Percentiles rank a stretch among this genome's conserved stretches.
phyloP scores from a whole-genome alignment of 495 filamentous ascomycete species.

The Aspergillus ostianus region DNA sequence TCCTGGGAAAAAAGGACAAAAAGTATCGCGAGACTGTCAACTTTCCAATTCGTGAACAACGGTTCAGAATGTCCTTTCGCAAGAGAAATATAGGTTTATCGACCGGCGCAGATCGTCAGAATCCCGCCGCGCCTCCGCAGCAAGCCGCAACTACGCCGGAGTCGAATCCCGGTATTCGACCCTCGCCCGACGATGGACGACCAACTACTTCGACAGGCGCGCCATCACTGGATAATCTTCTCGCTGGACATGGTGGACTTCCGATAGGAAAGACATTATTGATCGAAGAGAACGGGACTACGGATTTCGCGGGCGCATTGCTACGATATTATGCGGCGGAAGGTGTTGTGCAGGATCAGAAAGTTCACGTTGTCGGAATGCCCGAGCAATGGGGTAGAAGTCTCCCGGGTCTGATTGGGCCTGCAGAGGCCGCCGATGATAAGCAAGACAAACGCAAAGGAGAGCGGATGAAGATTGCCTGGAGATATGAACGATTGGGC shows the following conservation, averaged over 20 bases:
- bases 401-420: constrained; percentile 69
- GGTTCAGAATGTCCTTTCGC: constrained; percentile 73
- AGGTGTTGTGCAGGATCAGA: constrained; percentile 87
- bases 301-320: constrained; percentile 84
- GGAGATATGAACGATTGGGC: constrained; percentile 88
- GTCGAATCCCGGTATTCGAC: constrained; percentile 67
- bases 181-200: constrained; percentile 86
- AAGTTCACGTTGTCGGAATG: constrained; percentile 79
- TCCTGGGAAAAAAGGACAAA: constrained; percentile 14
- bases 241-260: constrained; percentile 87
- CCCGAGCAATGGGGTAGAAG: constrained; percentile 77
- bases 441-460: constrained; percentile 40
- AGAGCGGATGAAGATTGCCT: constrained; percentile 97
- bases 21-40: constrained; percentile 1
- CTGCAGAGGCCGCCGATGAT: constrained; percentile 45
- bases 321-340: constrained; percentile 91
- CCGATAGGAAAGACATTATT: constrained; percentile 77
- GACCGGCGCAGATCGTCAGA: constrained; percentile 35
- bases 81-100: constrained; percentile 78
- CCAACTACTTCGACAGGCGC: constrained; percentile 90
- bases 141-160: constrained; percentile 32
- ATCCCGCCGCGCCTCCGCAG: constrained; percentile 30
- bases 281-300: constrained; percentile 90
- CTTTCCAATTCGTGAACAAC: neutral
- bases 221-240: constrained; percentile 74